Evolutionary conservation across 2,329 filamentous ascomycete species (phyloP).

Genomic region (Fusarium clavum): DNA sequence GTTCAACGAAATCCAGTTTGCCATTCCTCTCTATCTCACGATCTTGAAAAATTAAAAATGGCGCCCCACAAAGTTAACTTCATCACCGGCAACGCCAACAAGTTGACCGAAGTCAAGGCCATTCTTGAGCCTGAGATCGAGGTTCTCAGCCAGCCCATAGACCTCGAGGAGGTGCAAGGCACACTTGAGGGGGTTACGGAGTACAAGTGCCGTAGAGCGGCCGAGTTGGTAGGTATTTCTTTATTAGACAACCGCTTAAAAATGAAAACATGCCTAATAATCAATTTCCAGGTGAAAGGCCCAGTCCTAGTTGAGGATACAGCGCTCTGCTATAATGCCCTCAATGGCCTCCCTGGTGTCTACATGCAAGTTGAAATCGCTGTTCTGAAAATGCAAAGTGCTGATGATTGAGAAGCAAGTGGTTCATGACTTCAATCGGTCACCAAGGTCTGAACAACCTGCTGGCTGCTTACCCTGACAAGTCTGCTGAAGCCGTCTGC

Average conservation of each 20-base stretch:
- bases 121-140: conserved; percentile 82
- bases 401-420: conserved; percentile 74
- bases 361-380: conserved; percentile 78
- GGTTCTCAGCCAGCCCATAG: conserved; percentile 78
- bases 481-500: conserved; percentile 91
- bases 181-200: conserved; percentile 89
- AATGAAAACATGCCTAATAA: conserved; percentile 8
- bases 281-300: conserved; percentile 72
- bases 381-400: neutral
- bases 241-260: neutral
- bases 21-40: neutral
- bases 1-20: neutral
- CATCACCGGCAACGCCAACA: conserved; percentile 96
- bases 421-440: conserved; percentile 87
- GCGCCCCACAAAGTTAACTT: conserved; percentile 75
- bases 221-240: conserved; percentile 70
- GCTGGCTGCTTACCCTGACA: conserved; percentile 88
- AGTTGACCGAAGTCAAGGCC: conserved; percentile 87
- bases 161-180: conserved; percentile 91
- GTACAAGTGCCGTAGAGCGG: conserved; percentile 88
- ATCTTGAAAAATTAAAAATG: conserved; percentile 49
- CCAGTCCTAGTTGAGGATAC: conserved; percentile 97
- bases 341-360: conserved; percentile 90
- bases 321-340: conserved; percentile 89
- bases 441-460: conserved; percentile 90